Evolutionary conservation across 148 eudicot species (phyloP).

Genomic region (Beta vulgaris): DNA sequence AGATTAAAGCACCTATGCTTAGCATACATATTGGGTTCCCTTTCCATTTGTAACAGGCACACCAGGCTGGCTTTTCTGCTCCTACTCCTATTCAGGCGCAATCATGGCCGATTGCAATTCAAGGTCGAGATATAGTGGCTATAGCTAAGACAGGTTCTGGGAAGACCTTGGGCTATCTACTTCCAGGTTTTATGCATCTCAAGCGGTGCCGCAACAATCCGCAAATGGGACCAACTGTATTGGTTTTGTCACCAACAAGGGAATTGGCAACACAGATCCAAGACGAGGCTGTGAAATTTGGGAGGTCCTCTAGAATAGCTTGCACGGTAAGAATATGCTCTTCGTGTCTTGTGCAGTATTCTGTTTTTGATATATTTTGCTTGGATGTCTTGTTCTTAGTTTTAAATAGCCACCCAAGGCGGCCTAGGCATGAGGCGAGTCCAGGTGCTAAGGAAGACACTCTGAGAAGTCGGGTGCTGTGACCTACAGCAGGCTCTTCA

Average conservation of each 20-base stretch:
- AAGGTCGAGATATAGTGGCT: constrained; percentile 77
- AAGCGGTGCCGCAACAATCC: constrained; percentile 60
- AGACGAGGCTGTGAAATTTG: constrained; percentile 90
- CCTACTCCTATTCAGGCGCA: constrained; percentile 97
- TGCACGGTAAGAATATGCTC: constrained; percentile 52
- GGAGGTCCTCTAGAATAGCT: constrained; percentile 58
- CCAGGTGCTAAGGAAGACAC: too few relatives aligned
- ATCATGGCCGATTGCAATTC: constrained; percentile 87
- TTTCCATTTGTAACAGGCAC: constrained; percentile 75
- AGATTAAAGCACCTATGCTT: constrained; percentile 29
- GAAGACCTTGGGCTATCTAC: constrained; percentile 78
- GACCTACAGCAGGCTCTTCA: too few relatives aligned
- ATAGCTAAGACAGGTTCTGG: constrained; percentile 94
- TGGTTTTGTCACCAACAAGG: constrained; percentile 90
- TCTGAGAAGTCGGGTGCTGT: too few relatives aligned
- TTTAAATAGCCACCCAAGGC: too few relatives aligned
- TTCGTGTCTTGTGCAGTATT: neutral
- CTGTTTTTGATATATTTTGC: neutral
- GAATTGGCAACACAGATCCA: constrained; percentile 96
- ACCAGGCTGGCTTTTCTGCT: constrained; percentile 73
- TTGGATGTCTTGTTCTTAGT: neutral
- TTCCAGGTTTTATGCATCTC: constrained; percentile 84
- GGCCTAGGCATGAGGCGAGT: too few relatives aligned
- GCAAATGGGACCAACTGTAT: constrained; percentile 82
- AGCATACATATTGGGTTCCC: constrained; percentile 35